These are phyloP conservation scores for Pseudogymnoascus sp. DNA, from an alignment of 2,329 filamentous ascomycete species.

Conservation along the genomic window DNA sequence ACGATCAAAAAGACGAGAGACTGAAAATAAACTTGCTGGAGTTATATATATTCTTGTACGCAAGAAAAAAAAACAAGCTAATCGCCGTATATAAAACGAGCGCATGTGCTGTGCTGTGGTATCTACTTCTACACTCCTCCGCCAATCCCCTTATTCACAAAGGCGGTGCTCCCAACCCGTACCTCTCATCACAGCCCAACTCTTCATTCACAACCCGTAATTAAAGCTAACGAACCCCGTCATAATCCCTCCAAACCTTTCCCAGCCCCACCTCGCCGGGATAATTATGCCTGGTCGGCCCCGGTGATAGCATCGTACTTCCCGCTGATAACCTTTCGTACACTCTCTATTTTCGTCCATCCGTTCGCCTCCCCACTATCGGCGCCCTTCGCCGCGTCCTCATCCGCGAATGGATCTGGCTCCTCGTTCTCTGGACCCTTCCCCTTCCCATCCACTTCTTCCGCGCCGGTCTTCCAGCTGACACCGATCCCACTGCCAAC, in stretches of 20 bases:
- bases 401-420: conserved; percentile 61
- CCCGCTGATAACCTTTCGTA: conserved; percentile 62
- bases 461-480: conserved; percentile 36
- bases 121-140: conserved; percentile 6
- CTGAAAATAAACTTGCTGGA: background rate
- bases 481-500: conserved; percentile 59
- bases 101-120: background rate
- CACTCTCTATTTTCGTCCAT: conserved; percentile 61
- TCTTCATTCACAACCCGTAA: background rate
- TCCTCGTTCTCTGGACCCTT: conserved; percentile 35
- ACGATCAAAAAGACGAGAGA: background rate
- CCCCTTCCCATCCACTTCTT: conserved; percentile 33
- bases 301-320: conserved; percentile 55
- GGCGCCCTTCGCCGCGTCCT: conserved; percentile 32
- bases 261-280: background rate
- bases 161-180: background rate
- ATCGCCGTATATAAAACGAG: background rate
- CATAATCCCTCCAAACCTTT: background rate
- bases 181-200: background rate
- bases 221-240: background rate
- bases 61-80: conserved; percentile 1
- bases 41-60: background rate
- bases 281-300: background rate
- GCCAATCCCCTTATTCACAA: background rate
- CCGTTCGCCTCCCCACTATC: conserved; percentile 31